phyloP scores from a whole-genome alignment of 495 filamentous ascomycete species.

The Tuber umbilicatum region DNA sequence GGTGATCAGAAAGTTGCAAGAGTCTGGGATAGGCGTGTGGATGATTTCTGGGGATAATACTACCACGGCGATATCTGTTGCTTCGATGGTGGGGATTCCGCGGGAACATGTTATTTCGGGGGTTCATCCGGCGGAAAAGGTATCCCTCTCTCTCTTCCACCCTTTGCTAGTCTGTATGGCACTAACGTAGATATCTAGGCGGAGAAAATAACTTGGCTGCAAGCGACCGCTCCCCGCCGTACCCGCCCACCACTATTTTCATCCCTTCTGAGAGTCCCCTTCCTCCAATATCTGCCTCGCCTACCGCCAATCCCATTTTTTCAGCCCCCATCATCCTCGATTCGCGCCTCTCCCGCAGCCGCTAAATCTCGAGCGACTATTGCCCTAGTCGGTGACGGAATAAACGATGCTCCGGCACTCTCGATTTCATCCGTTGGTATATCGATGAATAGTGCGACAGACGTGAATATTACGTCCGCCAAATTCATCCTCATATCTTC shows the following conservation, averaged over 20 bases:
- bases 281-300: constrained; percentile 53
- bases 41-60: constrained; percentile 86
- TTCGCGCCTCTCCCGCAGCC: constrained; percentile 8
- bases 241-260: neutral
- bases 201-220: constrained; percentile 71
- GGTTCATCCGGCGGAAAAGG: constrained; percentile 73
- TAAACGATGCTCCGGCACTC: constrained; percentile 82
- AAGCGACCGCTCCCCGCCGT: constrained; percentile 47
- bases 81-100: constrained; percentile 65
- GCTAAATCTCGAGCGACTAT: constrained; percentile 42
- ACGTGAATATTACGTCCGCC: constrained; percentile 72
- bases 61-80: constrained; percentile 65
- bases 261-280: neutral
- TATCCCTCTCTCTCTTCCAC: neutral
- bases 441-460: constrained; percentile 71
- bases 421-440: constrained; percentile 76
- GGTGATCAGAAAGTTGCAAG: constrained; percentile 60
- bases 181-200: constrained; percentile 44
- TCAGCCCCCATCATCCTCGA: constrained; percentile 32
- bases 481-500: constrained; percentile 75
- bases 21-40: constrained; percentile 64
- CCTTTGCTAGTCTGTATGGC: neutral
- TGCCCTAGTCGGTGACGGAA: constrained; percentile 70
- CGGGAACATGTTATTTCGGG: constrained; percentile 70
- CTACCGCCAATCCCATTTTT: constrained; percentile 55